Base-by-base conservation (phyloP, 2,329 filamentous ascomycete species). In the Coleophoma eucalyptorum region DNA sequence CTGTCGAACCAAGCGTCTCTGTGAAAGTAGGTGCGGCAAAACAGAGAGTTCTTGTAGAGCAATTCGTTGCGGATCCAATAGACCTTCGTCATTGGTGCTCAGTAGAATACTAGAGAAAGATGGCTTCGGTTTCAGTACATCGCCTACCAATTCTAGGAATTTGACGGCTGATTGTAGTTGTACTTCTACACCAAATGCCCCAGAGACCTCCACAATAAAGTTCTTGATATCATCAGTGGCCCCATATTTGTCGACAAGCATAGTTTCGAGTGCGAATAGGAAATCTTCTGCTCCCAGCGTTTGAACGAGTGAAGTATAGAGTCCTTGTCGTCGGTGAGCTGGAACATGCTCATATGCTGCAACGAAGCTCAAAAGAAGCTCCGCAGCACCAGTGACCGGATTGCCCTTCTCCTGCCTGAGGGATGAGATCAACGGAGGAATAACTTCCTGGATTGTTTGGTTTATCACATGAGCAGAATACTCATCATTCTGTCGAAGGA, bases 291-390 rank as follows among this genome's bases (percentile, higher is more conserved):
- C 79, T 2, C 93, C 93, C 3, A 99, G 77, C 11, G 92, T 95
- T 61, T 90, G 83, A 19, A 94, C 84, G 16, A 99, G 76, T 46
- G 93, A 89, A 49, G 87, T 79, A 69, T 97, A 99, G 6, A 99
- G 75, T 38, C 85, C 84, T 31, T 89, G 81, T 57, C 91, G 84
- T 51, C 94, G 82, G 67, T 97, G 92, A 8, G 86, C 80, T 5
- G 94, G 94, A 56, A 99, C 92, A 65, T 99, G 94, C 66, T 97
- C 92, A 67, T 95, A 99, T 1, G 95, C 94, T 7, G 92, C 91
- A 16, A 91, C 93, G 66, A 99, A 99, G 72, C 92, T 97, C 40
- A 95, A 79, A n/a, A 99, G 78, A 44, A 99, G 81, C 62, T 96
- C 91, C 1, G 91, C 89, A 7, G 91, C 90, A 42, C 91, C 90